These are phyloP conservation scores for Colletotrichum spaethianum DNA, from an alignment of 2,329 filamentous ascomycete species.

Conservation along the genomic window DNA sequence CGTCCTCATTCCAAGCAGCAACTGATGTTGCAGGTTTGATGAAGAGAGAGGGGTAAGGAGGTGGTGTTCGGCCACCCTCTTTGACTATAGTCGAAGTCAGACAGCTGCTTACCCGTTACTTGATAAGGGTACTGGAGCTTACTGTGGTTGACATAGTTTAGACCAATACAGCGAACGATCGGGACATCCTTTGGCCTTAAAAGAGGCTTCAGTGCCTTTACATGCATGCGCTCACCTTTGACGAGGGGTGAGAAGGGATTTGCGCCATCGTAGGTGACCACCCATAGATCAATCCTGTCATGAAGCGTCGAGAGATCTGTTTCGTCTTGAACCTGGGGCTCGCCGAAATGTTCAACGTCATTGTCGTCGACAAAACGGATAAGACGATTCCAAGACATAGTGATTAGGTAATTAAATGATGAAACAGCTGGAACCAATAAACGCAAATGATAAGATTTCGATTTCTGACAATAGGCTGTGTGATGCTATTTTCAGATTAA, in stretches of 20 bases:
- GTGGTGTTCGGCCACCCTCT: constrained; percentile 66
- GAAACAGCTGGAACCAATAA: neutral
- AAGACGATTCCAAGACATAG: constrained; percentile 48
- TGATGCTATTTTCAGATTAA: neutral
- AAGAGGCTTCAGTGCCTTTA: constrained; percentile 50
- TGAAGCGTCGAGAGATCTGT: constrained; percentile 46
- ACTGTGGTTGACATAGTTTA: constrained; percentile 56
- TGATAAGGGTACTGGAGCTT: constrained; percentile 20
- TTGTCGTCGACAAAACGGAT: constrained; percentile 54
- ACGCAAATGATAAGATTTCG: no score
- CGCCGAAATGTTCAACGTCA: constrained; percentile 52
- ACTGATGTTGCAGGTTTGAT: constrained; percentile 64
- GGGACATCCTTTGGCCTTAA: constrained; percentile 51
- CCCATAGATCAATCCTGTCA: constrained; percentile 47
- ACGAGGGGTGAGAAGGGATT: constrained; percentile 45
- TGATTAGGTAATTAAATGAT: neutral
- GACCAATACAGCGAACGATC: constrained; percentile 53
- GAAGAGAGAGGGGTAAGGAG: constrained; percentile 64
- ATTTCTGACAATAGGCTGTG: neutral
- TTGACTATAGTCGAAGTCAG: constrained; percentile 55
- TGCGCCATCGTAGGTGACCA: constrained; percentile 49
- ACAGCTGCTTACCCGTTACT: neutral
- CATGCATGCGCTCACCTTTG: constrained; percentile 48
- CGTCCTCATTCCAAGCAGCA: constrained; percentile 51
- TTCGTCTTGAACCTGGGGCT: constrained; percentile 47